Evolutionary conservation across 2,329 filamentous ascomycete genomes (phyloP), one percentile per base, ranked within the genome.

Genomic region (Aspergillus aculeatinus): DNA sequence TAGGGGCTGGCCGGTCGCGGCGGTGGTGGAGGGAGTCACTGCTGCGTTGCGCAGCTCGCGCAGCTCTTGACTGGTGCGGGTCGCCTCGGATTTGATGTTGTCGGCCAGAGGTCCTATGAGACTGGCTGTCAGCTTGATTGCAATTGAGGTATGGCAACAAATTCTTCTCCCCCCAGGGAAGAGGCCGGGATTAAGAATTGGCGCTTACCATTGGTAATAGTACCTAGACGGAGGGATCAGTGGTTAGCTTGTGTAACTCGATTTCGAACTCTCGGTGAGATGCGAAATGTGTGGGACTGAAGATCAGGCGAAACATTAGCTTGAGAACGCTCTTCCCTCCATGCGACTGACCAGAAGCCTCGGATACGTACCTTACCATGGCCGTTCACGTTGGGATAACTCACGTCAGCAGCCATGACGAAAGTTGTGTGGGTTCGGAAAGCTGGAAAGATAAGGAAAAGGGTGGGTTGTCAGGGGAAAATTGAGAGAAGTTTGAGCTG

Each of bases 1-100:
- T 73, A 88, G 76, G 64, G 84, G 81, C 73, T 88, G 86, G 65
- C 85, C 85, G 66, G 83, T 87, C 57, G 81, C 81, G 62, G 85
- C 81, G 64, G 81, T 81, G 67, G 81, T 77, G 49, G 82, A 78
- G 23, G 85, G 84, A 27, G 79, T 80, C 51, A 79, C 78, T 62
- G 82, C 81, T 58, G 83, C 76, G 69, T 80, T 79, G 63, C 83
- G 83, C 61, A 88, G 78, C 65, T 85, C 84, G 65, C 79, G 80
- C 71, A 87, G 83, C 74, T 87, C 85, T 64, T 80, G 77, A 67
- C 78, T 76, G 51, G 85, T 86, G 72, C 83, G 83, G 65, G 79
- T 78, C 60, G 80, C 79, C 74, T 87, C 81, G 61, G 80, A 78
- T 72, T 83, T 85, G 70, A 84, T 80, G 65, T 80, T 83, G 66